Conservation (phyloP, 2,329 filamentous ascomycete genomes). For the Colletotrichum truncatum region DNA sequence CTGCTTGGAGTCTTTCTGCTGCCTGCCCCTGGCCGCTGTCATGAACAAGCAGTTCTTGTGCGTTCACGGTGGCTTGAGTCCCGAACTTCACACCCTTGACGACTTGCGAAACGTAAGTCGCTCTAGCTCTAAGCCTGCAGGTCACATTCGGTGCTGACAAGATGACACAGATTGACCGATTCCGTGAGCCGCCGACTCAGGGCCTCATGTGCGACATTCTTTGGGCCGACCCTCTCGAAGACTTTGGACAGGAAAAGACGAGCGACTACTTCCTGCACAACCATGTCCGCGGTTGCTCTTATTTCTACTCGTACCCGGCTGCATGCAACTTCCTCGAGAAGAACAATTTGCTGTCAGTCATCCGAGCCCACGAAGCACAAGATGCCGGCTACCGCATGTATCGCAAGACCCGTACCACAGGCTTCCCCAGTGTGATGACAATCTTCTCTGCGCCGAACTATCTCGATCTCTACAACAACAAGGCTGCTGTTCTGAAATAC, state of each 20-base stretch:
- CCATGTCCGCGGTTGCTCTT: slow-evolving; percentile 97
- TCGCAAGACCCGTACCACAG: slow-evolving; percentile 95
- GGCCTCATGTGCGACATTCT: slow-evolving; percentile 99
- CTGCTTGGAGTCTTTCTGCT: slow-evolving; percentile 98
- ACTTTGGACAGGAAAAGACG: slow-evolving; percentile 98
- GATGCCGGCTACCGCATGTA: slow-evolving; percentile 99
- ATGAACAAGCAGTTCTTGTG: slow-evolving; percentile 99
- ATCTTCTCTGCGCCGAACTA: slow-evolving; percentile 99
- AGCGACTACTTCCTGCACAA: slow-evolving; percentile 98
- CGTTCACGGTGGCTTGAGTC: slow-evolving; percentile 95
- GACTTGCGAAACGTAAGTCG: slow-evolving; percentile 81
- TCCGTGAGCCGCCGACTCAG: slow-evolving; percentile 96
- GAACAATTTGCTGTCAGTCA: slow-evolving; percentile 97
- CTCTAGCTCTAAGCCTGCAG: not conserved
- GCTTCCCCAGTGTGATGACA: slow-evolving; percentile 99
- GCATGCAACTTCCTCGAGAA: slow-evolving; percentile 98
- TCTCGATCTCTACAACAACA: slow-evolving; percentile 99
- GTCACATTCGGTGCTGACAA: not conserved
- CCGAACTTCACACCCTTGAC: slow-evolving; percentile 94
- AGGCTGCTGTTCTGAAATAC: slow-evolving; percentile 97
- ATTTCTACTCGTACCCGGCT: slow-evolving; percentile 98
- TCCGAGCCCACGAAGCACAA: slow-evolving; percentile 97
- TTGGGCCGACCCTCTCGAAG: slow-evolving; percentile 97
- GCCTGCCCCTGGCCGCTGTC: slow-evolving; percentile 89
- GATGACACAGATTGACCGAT: slow-evolving; percentile 83